A percentile compares a stretch with the other conserved stretches of the same genome.
Evolutionary conservation across 768 basidiomycete species (phyloP).

Genomic region (Naematelia aurantialba): DNA sequence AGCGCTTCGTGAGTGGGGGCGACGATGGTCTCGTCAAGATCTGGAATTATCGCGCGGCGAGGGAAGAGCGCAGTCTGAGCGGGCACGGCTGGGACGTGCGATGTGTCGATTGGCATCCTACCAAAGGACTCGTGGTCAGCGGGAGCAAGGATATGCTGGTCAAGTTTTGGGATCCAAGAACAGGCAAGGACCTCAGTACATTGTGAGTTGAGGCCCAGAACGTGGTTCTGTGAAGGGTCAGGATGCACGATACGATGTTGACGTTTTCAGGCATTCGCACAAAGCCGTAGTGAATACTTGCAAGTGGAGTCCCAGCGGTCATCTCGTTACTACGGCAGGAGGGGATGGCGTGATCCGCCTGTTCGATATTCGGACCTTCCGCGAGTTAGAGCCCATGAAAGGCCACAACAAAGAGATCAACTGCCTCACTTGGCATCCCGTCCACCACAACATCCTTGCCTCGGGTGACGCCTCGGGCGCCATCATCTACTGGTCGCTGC

Average conservation of each 20-base stretch:
- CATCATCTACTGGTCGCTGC: constrained; percentile 89
- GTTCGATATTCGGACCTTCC: constrained; percentile 97
- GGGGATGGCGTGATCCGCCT: constrained; percentile 92
- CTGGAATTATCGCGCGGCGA: constrained; percentile 89
- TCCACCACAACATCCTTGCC: constrained; percentile 77
- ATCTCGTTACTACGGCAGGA: constrained; percentile 88
- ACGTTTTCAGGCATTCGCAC: constrained; percentile 73
- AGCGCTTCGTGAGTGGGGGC: constrained; percentile 86
- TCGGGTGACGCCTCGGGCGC: constrained; percentile 93
- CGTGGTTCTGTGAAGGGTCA: neutral
- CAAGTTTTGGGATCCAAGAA: constrained; percentile 99
- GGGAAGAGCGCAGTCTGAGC: constrained; percentile 80
- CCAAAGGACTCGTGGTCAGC: constrained; percentile 87
- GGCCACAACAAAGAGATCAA: constrained; percentile 99
- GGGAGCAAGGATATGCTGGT: constrained; percentile 97
- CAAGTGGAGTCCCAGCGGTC: constrained; percentile 90
- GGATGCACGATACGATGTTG: neutral
- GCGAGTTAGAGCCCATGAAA: constrained; percentile 83
- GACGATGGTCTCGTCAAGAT: constrained; percentile 93
- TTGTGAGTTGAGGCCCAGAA: constrained; percentile 58
- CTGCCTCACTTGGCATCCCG: constrained; percentile 92
- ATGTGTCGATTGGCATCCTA: constrained; percentile 98
- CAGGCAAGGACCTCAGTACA: constrained; percentile 82
- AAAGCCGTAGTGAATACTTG: constrained; percentile 95
- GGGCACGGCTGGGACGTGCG: constrained; percentile 99